Evolutionary conservation across 148 eudicot species (phyloP).

Genomic region (Spergularia marina): DNA sequence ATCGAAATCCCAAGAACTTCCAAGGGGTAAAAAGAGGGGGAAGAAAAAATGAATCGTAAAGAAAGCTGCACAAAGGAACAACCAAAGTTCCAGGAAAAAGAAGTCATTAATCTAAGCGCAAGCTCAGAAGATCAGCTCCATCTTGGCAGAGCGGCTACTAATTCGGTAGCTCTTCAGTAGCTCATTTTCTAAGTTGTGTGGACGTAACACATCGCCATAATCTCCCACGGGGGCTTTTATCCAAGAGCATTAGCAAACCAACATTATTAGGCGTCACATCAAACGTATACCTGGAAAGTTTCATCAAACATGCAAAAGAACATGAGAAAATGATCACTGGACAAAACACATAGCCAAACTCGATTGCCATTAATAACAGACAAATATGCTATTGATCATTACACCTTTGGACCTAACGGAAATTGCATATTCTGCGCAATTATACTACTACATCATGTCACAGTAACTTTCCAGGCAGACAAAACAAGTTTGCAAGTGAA

Average conservation of each 20-base stretch:
- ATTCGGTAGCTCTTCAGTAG: constrained; percentile 6
- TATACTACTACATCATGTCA: no score
- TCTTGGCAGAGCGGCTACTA: constrained; percentile 12
- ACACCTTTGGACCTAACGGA: background rate
- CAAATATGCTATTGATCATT: background rate
- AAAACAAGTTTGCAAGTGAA: background rate
- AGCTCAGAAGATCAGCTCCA: constrained; percentile 26
- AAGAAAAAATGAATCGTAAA: constrained; percentile 22
- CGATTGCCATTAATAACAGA: background rate
- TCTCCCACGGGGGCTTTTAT: constrained; percentile 57
- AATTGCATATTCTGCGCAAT: background rate
- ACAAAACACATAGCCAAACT: background rate
- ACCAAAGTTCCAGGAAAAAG: constrained; percentile 23
- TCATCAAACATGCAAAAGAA: background rate
- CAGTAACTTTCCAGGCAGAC: background rate
- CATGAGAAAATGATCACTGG: background rate
- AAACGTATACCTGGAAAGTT: constrained; percentile 51
- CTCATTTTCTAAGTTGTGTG: constrained; percentile 36
- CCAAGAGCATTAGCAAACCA: constrained; percentile 75
- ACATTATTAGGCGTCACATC: constrained; percentile 55
- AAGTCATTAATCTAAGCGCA: constrained; percentile 18
- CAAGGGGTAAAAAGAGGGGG: background rate
- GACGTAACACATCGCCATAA: constrained; percentile 65
- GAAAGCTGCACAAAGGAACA: constrained; percentile 29
- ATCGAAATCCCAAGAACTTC: constrained; percentile 23